Evolutionary conservation across 2,329 filamentous ascomycete genomes (phyloP), one percentile per base, ranked within the genome.

Genomic region (Fusarium solani-melongenae): DNA sequence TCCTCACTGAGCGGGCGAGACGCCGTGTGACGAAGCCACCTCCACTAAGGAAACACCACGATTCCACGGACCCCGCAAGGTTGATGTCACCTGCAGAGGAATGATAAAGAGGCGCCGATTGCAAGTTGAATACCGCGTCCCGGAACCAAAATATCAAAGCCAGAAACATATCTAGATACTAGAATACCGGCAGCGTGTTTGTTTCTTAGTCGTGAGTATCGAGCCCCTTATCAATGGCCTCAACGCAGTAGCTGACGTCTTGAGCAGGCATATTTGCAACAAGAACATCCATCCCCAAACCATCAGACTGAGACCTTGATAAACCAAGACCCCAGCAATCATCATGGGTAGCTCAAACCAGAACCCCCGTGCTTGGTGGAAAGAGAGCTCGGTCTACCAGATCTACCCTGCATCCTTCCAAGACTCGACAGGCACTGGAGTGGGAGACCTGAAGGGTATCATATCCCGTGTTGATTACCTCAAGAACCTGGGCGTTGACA

Each of bases 351-450:
- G 63, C 29, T 53, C 64, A 39, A 70, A 55, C 29, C 68, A 80
- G 38, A 79, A 78, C 60, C 71, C 71, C 10, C 78, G 79, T 34
- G 77, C 79, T 17, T 91, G 89, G 89, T 91, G 89, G 89, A 90
- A 90, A 73, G 88, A 91, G 78, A 86, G 84, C 59, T 84, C 87
- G 11, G 87, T 91, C 24, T 91, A 91, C 77, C 88, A 91, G 72
- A 86, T 91, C 70, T 91, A 91, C 77, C 88, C 89, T 3, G 86
- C 89, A n/a, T 89, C 87, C 29, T 91, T 91, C 82, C 86, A 89
- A 70, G 89, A 90, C 78, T 87, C 86, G 46, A 89, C 87, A 22
- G 87, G 86, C 44, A 86, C 88, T 65, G 89, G 89, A 6, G 80
- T 86, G 55, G 89, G 89, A 44, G 88, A 90, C 69, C 80, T 91